Evolutionary conservation across 176 grass and related monocot genomes (phyloP), one percentile per base, ranked within the genome.

Genomic region (Juncus effusus): DNA sequence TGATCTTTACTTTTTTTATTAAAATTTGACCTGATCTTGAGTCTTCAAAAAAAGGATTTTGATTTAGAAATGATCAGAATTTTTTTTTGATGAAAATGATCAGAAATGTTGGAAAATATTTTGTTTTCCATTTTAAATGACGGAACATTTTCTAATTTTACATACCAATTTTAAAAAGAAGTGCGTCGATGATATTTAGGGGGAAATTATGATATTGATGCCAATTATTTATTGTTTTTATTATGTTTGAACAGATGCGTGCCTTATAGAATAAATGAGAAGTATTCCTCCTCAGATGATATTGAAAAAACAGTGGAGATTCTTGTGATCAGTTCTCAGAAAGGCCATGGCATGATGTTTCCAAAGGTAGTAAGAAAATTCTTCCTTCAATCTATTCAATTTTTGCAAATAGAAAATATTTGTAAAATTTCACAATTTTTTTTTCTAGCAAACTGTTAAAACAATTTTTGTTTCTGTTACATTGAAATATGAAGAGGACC

Each of bases 271-370:
- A 49, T 84, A 7, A 69, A 69, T 15, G 40, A 16, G 2, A 61
- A 79, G 16, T 56, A 54, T 54, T 44, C 67, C 35, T 79, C 40
- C 54, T 16, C 56, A 6, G 69, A 78, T 57, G 81, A 58, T 51
- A n/a, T 75, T 3, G 62, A 84, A 49, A 69, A 78, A 56, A 56
- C 62, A 8, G 64, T 84, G 75, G 75, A 84, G 62, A 75, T 84
- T 53, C 81, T 84, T 45, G 75, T 84, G 36, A 74, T 84, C 51
- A 84, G 81, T 42, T 74, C 81, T 5, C 81, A 77, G 15, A 84
- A 84, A 74, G 81, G 77, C 37, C 36, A 84, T 74, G 81, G 81
- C 9, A 62, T 84, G 75, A 14, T 84, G 81, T 84, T 84, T 36
- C 81, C 81, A 40, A 84, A 84, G 75, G 81, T 83, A 57, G 42